These are phyloP conservation scores for Suillus sp. DNA, from an alignment of 768 basidiomycete genomes.

Conservation along the genomic window DNA sequence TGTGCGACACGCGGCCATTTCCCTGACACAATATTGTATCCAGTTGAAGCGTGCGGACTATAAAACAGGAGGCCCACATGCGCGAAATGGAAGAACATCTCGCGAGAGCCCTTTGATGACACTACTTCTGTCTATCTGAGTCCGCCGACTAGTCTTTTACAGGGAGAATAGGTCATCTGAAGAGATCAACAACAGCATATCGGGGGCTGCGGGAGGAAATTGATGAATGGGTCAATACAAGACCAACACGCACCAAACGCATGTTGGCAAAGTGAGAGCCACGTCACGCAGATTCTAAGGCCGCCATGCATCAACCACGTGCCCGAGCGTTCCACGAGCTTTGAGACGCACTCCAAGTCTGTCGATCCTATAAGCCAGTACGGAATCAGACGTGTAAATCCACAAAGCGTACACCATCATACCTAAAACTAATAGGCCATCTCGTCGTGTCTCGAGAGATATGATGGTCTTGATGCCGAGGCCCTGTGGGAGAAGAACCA, in stretches of 20 bases:
- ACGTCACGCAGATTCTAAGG: neutral
- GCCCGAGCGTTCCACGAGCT: neutral
- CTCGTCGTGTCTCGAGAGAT: neutral
- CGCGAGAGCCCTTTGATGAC: neutral
- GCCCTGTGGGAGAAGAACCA: constrained; percentile 9
- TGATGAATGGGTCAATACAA: constrained; percentile 2
- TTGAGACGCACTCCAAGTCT: neutral
- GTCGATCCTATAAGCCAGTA: neutral
- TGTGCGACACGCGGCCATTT: neutral
- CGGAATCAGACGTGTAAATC: neutral
- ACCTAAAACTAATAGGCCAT: neutral
- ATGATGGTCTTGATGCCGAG: neutral
- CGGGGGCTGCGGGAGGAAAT: constrained; percentile 7
- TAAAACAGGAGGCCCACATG: neutral
- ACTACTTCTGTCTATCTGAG: neutral
- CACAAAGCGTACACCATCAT: neutral
- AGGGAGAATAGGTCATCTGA: neutral
- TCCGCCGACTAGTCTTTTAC: neutral
- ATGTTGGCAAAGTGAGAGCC: neutral
- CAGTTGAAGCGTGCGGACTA: neutral
- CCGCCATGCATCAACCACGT: neutral
- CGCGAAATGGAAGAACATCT: neutral
- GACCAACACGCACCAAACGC: constrained; percentile 4
- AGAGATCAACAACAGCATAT: constrained; percentile 11
- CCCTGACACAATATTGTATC: neutral